Evolutionary conservation across 306 rosid species (phyloP), one percentile per base, ranked within the genome.

Genomic region (Vachellia collinsii): DNA sequence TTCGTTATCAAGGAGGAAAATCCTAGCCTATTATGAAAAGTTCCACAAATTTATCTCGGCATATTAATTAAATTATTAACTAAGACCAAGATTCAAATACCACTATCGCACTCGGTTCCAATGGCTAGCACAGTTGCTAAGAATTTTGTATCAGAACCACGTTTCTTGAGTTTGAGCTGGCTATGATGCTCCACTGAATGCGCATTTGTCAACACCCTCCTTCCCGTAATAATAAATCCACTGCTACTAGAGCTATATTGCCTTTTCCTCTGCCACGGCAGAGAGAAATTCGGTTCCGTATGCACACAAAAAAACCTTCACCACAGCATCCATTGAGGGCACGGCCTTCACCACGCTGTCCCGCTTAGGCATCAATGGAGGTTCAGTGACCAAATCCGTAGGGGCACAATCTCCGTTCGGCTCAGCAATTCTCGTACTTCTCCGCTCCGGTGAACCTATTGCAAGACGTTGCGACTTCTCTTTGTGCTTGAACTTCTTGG

Each of bases 211-310:
- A 93, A 86, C 42, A 93, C 96, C 79, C 97, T 93, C 82, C 88
- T 77, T 2, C 94, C 90, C 6, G 88, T 86, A 11, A 91, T 81
- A 48, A 93, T 86, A 62, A 93, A 91, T 29, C 97, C 97, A 68
- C 96, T 93, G 20, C 97, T 93, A 80, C 92, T 91, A 0, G 97
- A 91, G 87, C 97, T 91, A 44, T 88, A 91, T 77, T 93, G 97
- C 84, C 94, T 72, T 87, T 91, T 93, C 74, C 97, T 84, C 97
- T 93, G 97, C 97, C 97, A 93, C n/a, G 95, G 95, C 36, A 93
- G 83, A 10, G 97, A 93, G 83, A 93, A 93, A 86, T 93, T 93
- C 3, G 97, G 97, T 77, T 93, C 92, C 10, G 97, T 89, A 42
- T 93, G 97, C 34, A 88, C 90, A 66, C 97, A 91, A 72, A 93